Evolutionary conservation across 2,329 filamentous ascomycete species (phyloP).

Genomic region (Neopestalotiopsis clavispora): DNA sequence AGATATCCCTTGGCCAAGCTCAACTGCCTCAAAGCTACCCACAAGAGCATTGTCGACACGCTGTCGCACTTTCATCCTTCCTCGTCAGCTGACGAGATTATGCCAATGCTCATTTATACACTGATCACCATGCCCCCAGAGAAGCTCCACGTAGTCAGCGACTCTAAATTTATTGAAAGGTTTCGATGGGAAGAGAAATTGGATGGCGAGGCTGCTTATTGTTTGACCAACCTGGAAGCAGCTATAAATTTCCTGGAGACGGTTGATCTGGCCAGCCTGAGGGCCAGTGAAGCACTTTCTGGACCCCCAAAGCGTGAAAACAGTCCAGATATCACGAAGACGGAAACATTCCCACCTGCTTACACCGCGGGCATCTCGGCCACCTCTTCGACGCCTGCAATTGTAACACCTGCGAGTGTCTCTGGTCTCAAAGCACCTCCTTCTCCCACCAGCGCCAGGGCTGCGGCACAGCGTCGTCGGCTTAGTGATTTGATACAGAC

Average conservation of each 20-base stretch:
- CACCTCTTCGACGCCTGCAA: slow-evolving; percentile 34
- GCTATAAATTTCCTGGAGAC: slow-evolving; percentile 94
- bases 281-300: slow-evolving; percentile 76
- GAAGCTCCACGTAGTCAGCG: slow-evolving; percentile 87
- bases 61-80: slow-evolving; percentile 70
- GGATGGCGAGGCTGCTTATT: slow-evolving; percentile 94
- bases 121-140: slow-evolving; percentile 90
- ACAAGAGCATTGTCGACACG: slow-evolving; percentile 94
- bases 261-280: slow-evolving; percentile 87
- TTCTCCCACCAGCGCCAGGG: slow-evolving; percentile 48
- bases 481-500: slow-evolving; percentile 87
- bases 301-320: slow-evolving; percentile 65
- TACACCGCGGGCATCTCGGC: slow-evolving; percentile 52
- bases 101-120: slow-evolving; percentile 95
- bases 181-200: slow-evolving; percentile 87
- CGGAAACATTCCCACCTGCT: slow-evolving; percentile 62
- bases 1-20: slow-evolving; percentile 91
- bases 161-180: slow-evolving; percentile 90
- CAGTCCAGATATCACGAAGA: slow-evolving; percentile 52
- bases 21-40: slow-evolving; percentile 83
- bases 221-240: slow-evolving; percentile 93
- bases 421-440: slow-evolving; percentile 38
- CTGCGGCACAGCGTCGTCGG: slow-evolving; percentile 62
- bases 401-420: slow-evolving; percentile 36
- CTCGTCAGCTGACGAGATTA: slow-evolving; percentile 94